phyloP scores from a whole-genome alignment of 306 rosid species.

The Gastrolobium bilobum region DNA sequence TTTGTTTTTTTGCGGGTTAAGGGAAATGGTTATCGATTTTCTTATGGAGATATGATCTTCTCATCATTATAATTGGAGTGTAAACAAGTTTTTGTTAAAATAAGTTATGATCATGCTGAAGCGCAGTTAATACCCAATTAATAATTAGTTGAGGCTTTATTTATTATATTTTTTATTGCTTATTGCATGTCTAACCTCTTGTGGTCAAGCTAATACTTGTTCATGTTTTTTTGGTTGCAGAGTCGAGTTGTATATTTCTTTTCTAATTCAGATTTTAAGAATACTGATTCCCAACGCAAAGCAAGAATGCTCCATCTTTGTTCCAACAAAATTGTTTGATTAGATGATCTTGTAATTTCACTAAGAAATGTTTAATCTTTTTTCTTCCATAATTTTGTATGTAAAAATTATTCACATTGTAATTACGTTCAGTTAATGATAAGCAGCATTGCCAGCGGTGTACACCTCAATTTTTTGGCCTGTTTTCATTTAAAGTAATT shows the following conservation, averaged over 20 bases:
- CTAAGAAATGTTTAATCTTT: slow-evolving; percentile 56
- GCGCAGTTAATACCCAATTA: not conserved
- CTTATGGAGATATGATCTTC: not conserved
- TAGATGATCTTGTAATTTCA: slow-evolving; percentile 52
- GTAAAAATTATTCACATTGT: slow-evolving; percentile 61
- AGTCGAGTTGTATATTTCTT: slow-evolving; percentile 64
- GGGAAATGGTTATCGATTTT: slow-evolving; percentile 19
- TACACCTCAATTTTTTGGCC: slow-evolving; percentile 39
- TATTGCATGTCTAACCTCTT: slow-evolving; percentile 24
- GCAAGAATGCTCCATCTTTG: slow-evolving; percentile 59
- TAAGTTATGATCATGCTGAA: slow-evolving; percentile 12
- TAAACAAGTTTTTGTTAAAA: not conserved
- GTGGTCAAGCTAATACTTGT: slow-evolving; percentile 50
- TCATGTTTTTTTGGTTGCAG: slow-evolving; percentile 65
- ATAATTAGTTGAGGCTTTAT: not conserved
- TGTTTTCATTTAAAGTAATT: slow-evolving; percentile 14
- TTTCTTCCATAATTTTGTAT: slow-evolving; percentile 58
- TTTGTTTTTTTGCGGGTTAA: not conserved
- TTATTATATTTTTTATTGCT: not conserved
- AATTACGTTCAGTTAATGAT: slow-evolving; percentile 59
- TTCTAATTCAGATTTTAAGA: slow-evolving; percentile 60
- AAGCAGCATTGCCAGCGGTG: slow-evolving; percentile 58
- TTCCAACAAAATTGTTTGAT: slow-evolving; percentile 56
- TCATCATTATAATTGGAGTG: slow-evolving; percentile 4
- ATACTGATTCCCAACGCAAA: slow-evolving; percentile 64